Base-by-base conservation (phyloP, 139 green algal species). In the Cymbomonas tetramitiformis region DNA sequence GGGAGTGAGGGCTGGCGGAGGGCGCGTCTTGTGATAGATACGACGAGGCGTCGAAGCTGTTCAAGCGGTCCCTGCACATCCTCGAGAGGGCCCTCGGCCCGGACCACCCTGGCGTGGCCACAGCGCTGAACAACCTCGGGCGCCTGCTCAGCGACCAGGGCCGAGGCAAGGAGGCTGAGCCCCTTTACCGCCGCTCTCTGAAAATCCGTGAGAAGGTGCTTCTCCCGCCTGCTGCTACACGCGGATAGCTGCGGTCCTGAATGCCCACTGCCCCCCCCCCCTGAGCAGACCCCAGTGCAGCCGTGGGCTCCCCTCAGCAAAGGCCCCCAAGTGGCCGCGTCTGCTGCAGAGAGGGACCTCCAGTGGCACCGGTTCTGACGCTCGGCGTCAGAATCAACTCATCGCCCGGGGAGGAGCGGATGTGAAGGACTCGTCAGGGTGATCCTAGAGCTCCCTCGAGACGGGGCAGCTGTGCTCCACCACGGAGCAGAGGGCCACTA, bases 51-150 rank as follows among this genome's bases (percentile, higher is more conserved):
- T 4, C 28, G 26, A 26, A 47, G 34, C 33, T 61, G 31, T 61
- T 51, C 33, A 23, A 48, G 33, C 23, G 33, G 9, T 36, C 53
- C 8, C 33, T 61, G 33, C 21, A 30, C 3, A 46, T 61, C 9
- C 19, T 25, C 32, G 53, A 61, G 32, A 7, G 7, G 3, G 53
- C 50, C 4, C 33, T 33, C 18, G 53, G 53, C 3, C 32, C 12
- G 15, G 3, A 47, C 7, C 34, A 61, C 53, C 15, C 38, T 12
- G 53, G 50, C 15, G 53, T 50, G 53, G 53, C 53, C 12, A 61
- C 53, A 8, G 49, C 49, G 19, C 31, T 61, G 3, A 61, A 61
- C 53, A 61, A 61, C 21, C 9, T 50, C 21, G 53, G 38, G 4
- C 38, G 50, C 38, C 3, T 61, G 3, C 23, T 33, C 3, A 36